Evolutionary conservation across 176 grass and related monocot species (phyloP), one percentile per base, ranked within the genome.

Genomic region (Oryza meridionalis): DNA sequence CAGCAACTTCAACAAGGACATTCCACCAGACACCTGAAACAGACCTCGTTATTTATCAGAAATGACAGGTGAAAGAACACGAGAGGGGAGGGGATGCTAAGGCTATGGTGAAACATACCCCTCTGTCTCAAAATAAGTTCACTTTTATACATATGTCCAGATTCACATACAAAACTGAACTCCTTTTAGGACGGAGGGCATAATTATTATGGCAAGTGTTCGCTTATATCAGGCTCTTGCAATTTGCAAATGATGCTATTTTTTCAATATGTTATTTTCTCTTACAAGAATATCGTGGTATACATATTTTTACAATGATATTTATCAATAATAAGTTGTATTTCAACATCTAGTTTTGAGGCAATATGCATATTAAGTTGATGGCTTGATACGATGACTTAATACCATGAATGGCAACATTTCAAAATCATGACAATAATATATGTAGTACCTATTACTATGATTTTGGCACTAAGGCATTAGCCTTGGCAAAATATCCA

Each of bases 21-120:
- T 77, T 94, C 96, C 93, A 98, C 93, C 89, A 94, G 63, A 85
- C 70, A 78, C 80, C 96, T 98, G 89, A 81, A 88, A 78, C 14
- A 87, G 45, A 33, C 75, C 31, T 69, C 7, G 19, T 76, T 33
- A 76, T 24, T 11, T 75, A 75, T 75, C 35, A 2, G 43, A 19
- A 6, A 75, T 17, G 81, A 58, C 25, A 69, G 7, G 72, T 66
- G 3, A 7, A 19, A 65, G 15, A 76, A 77, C 17, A 4, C 17
- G 6, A 58, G 19, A 1, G 19, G 19, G 53, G 53, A 4, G 7
- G 7, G 16, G 19, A 58, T 58, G 51, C 51, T 58, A 58, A 58
- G 51, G 51, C 17, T 58, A 58, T 21, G 16, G 51, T 21, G 51
- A 19, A 58, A 58, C 6, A 17, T 58, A 40, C 35, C 35, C 35